Evolutionary conservation across 208 protist genomes (phyloP), one percentile per base, ranked within the genome.

Genomic region (Leishmania tarentolae): DNA sequence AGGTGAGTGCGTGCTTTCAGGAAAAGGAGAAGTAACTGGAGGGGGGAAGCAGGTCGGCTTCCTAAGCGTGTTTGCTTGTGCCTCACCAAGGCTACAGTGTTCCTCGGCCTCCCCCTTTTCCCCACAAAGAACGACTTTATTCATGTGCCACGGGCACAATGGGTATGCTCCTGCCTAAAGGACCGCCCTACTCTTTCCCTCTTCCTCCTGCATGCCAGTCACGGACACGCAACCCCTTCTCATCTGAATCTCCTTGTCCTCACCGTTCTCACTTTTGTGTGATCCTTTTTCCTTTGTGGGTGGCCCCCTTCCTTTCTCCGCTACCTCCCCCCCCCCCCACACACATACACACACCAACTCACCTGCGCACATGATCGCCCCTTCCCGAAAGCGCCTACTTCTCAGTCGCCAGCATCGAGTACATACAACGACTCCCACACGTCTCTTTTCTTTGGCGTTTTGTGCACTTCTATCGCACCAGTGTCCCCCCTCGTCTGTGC

Each of bases 401-500:
- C 11, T 75, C 13, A 7, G n/a, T 82, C 28, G 57, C 57, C n/a
- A 63, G 61, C 7, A 68, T 40, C 61, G 5, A 40, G 4, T 28
- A 13, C 61, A 15, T 40, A 40, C 37, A 40, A 7, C 17, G 31
- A 68, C 17, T 15, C 6, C 0, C 24, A 3, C 6, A 13, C 28
- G 11, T 61, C 1, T 5, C 7, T 0, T 31, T 61, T 61, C 28
- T 61, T 61, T 31, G 28, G 6, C 15, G 56, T 31, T 61, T 61
- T 61, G 24, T 4, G 56, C 24, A 61, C 31, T 31, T 61, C 24
- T 31, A 24, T 61, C 56, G 56, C 4, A n/a, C 24, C 56, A 8
- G 5, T 80, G 50, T 3, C 52, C 80, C 37, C 53, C 47, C 73
- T 74, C 74, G 28, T 11, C 69, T 74, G 44, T 77, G 24, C 72